These are phyloP conservation scores for Artemisia argyi DNA, from an alignment of 129 eudicot genomes.

Conservation along the genomic window DNA sequence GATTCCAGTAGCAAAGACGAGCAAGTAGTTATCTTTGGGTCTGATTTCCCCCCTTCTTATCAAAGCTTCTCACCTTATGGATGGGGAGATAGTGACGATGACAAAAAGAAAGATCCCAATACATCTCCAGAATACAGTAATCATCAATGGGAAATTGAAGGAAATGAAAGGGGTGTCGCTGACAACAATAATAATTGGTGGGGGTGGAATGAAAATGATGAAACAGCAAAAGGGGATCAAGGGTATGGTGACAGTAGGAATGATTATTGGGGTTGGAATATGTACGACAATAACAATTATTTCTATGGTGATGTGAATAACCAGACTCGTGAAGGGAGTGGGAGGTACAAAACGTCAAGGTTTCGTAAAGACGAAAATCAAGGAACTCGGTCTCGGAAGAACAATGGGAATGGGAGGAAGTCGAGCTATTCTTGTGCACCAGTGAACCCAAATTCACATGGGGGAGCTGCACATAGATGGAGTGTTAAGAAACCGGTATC, in stretches of 20 bases:
- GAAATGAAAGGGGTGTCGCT: slow-evolving; percentile 30
- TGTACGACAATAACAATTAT: slow-evolving; percentile 20
- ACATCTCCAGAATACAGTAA: slow-evolving; percentile 6
- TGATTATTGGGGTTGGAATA: slow-evolving; percentile 35
- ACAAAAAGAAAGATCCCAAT: slow-evolving; percentile 18
- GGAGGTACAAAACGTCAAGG: slow-evolving; percentile 21
- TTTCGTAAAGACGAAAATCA: slow-evolving; percentile 21
- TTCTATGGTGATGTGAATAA: slow-evolving; percentile 15
- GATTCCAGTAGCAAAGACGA: slow-evolving; percentile 26
- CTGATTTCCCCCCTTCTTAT: slow-evolving; percentile 32
- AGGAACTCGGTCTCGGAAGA: slow-evolving; percentile 6
- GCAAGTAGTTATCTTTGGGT: slow-evolving; percentile 47
- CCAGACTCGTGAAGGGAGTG: slow-evolving; percentile 25
- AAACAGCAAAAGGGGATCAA: slow-evolving; percentile 18
- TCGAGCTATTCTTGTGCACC: slow-evolving; percentile 25
- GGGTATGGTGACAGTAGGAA: slow-evolving; percentile 42
- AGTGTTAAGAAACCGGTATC: slow-evolving; percentile 35
- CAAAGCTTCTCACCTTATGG: slow-evolving; percentile 44
- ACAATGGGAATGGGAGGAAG: slow-evolving; percentile 32
- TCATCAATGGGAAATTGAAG: slow-evolving; percentile 30
- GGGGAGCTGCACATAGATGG: slow-evolving; percentile 30
- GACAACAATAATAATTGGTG: slow-evolving; percentile 17
- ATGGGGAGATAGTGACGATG: slow-evolving; percentile 60
- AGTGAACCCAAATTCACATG: slow-evolving; percentile 14
- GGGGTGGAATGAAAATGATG: slow-evolving; percentile 30